Percentiles rank a stretch among this genome's conserved stretches.
phyloP scores from a whole-genome alignment of 768 basidiomycete genomes.

The Cantharellus anzutake region DNA sequence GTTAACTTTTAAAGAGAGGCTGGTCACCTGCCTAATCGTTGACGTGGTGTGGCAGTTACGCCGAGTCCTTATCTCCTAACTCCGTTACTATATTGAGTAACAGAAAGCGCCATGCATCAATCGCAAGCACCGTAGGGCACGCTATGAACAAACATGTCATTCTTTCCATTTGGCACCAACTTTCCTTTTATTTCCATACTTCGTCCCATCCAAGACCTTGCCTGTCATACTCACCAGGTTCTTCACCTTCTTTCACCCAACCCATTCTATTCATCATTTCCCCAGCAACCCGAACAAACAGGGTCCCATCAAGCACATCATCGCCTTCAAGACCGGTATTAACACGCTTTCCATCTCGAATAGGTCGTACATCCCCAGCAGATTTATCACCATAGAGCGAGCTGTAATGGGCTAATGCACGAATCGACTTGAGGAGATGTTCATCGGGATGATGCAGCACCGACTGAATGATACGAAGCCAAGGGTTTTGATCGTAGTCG shows the following conservation, averaged over 20 bases:
- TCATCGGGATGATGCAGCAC: constrained; percentile 6
- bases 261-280: constrained; percentile 27
- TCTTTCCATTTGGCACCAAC: no score
- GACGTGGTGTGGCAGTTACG: no score
- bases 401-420: constrained; percentile 2
- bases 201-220: constrained; percentile 14
- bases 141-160: no score
- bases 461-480: constrained; percentile 1
- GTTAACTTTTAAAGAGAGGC: no score
- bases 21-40: no score
- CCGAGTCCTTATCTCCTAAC: no score
- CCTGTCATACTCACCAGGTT: constrained; percentile 13
- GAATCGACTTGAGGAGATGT: constrained; percentile 4
- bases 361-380: no score
- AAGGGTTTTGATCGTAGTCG: neutral
- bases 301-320: constrained; percentile 35
- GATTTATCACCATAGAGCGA: constrained; percentile 1
- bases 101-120: no score
- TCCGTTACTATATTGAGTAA: no score
- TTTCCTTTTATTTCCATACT: constrained; percentile 1
- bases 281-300: constrained; percentile 41
- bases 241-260: constrained; percentile 23
- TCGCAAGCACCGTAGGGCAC: no score
- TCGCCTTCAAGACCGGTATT: constrained; percentile 24
- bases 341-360: constrained; percentile 9